Evolutionary conservation across 192 early-diverging fungal species (phyloP).

Genomic region (Phycomyces blakesleeanus): DNA sequence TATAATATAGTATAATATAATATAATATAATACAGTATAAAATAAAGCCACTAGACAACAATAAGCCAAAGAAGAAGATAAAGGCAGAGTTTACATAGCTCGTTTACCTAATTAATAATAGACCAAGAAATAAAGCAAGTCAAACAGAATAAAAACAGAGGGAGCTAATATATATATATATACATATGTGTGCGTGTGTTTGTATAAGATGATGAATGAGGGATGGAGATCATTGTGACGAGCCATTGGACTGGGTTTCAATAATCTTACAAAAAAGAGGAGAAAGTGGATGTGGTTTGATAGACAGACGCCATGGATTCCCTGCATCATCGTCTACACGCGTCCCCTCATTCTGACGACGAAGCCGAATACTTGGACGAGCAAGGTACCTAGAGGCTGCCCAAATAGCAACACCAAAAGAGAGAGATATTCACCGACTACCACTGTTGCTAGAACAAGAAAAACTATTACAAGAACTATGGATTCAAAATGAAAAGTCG

Average conservation of each 20-base stretch:
- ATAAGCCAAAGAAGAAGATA: too few species aligned
- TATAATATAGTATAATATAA: too few species aligned
- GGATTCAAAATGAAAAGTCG: constrained; percentile 16
- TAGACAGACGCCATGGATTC: neutral
- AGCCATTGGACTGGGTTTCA: neutral
- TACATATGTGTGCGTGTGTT: too few species aligned
- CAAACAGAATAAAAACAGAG: too few species aligned
- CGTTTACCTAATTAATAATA: too few species aligned
- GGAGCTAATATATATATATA: too few species aligned
- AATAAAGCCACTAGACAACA: too few species aligned
- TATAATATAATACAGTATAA: too few species aligned
- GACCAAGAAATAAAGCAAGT: too few species aligned
- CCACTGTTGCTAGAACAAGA: constrained; percentile 1
- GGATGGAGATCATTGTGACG: neutral
- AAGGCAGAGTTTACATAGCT: too few species aligned
- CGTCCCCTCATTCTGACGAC: neutral
- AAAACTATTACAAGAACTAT: constrained; percentile 3
- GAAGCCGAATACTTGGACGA: constrained; percentile 11
- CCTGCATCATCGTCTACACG: neutral
- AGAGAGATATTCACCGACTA: neutral
- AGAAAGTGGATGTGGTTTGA: neutral
- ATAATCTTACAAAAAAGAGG: neutral
- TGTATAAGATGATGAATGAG: too few species aligned
- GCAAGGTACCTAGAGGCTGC: constrained; percentile 3
- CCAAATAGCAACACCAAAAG: too few species aligned